Evolutionary conservation across 2,329 filamentous ascomycete species (phyloP).

Genomic region (Tolypocladium ovalisporum): DNA sequence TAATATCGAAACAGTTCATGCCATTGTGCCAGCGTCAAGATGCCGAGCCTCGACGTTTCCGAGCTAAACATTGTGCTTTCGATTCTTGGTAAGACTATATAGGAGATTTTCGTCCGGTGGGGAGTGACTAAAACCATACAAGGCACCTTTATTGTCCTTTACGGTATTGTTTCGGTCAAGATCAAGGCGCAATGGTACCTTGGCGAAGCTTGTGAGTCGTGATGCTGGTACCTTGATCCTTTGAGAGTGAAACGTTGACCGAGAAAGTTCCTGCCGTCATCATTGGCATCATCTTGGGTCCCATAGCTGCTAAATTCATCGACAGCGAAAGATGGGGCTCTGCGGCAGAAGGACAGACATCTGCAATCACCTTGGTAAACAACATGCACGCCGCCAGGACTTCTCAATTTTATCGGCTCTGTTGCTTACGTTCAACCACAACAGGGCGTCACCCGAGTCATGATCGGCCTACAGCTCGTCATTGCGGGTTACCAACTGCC

Average conservation of each 20-base stretch:
- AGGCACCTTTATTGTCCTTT: conserved; percentile 36
- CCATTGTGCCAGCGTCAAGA: background rate
- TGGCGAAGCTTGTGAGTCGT: conserved; percentile 37
- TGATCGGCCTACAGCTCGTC: conserved; percentile 52
- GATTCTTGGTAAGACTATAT: conserved; percentile 26
- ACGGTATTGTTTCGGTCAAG: conserved; percentile 39
- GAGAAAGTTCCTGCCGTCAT: conserved; percentile 40
- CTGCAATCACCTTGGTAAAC: conserved; percentile 27
- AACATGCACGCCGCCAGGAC: background rate
- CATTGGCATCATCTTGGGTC: conserved; percentile 43
- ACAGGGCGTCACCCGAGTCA: conserved; percentile 42
- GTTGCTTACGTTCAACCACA: background rate
- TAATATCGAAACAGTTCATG: background rate
- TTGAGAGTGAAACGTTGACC: background rate
- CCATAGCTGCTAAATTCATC: conserved; percentile 41
- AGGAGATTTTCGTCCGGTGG: background rate
- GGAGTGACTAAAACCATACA: background rate
- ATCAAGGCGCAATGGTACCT: conserved; percentile 43
- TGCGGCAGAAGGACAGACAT: conserved; percentile 16
- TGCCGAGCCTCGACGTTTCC: conserved; percentile 27
- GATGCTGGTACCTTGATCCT: background rate
- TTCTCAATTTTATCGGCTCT: background rate
- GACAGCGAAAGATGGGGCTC: conserved; percentile 22
- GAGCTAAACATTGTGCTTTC: conserved; percentile 41
- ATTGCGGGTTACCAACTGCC: conserved; percentile 54